A percentile compares a stretch with the other conserved stretches of the same genome.
Evolutionary conservation across 202 grass and related monocot genomes (phyloP).

Genomic region (Carex sylvatica): DNA sequence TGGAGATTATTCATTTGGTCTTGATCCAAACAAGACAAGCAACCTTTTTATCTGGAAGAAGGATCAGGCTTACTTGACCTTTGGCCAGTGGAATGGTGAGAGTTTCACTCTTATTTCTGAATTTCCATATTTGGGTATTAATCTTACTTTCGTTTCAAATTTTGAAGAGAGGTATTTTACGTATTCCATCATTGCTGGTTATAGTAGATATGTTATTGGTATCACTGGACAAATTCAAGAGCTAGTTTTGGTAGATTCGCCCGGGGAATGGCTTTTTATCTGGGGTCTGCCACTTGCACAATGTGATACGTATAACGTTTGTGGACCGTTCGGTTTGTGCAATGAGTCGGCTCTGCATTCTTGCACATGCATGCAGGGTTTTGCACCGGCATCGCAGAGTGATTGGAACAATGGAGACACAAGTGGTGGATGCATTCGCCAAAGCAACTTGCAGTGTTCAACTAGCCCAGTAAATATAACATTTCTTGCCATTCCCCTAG

Average conservation of each 20-base stretch:
- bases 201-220: slow-evolving; percentile 32
- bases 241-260: slow-evolving; percentile 22
- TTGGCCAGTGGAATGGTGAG: background rate
- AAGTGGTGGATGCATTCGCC: slow-evolving; percentile 41
- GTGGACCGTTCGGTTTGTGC: slow-evolving; percentile 54
- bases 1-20: slow-evolving; percentile 44
- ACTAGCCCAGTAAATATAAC: slow-evolving; percentile 24
- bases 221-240: slow-evolving; percentile 43
- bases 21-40: background rate
- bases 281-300: slow-evolving; percentile 36
- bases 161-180: slow-evolving; percentile 41
- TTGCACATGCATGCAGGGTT: slow-evolving; percentile 53
- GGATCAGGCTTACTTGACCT: background rate
- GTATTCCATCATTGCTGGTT: slow-evolving; percentile 19
- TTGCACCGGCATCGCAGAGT: slow-evolving; percentile 28
- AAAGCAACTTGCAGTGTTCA: slow-evolving; percentile 24
- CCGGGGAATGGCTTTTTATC: slow-evolving; percentile 36
- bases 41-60: slow-evolving; percentile 32
- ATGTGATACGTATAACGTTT: slow-evolving; percentile 51
- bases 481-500: slow-evolving; percentile 35
- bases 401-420: slow-evolving; percentile 42
- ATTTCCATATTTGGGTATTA: slow-evolving; percentile 40
- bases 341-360: slow-evolving; percentile 29
- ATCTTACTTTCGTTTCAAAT: slow-evolving; percentile 41
- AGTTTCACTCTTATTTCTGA: slow-evolving; percentile 8